A percentile compares a stretch with the other conserved stretches of the same genome.
These are phyloP conservation scores for Zarea fungicola DNA, from an alignment of 2,329 filamentous ascomycete species.

Conservation along the genomic window DNA sequence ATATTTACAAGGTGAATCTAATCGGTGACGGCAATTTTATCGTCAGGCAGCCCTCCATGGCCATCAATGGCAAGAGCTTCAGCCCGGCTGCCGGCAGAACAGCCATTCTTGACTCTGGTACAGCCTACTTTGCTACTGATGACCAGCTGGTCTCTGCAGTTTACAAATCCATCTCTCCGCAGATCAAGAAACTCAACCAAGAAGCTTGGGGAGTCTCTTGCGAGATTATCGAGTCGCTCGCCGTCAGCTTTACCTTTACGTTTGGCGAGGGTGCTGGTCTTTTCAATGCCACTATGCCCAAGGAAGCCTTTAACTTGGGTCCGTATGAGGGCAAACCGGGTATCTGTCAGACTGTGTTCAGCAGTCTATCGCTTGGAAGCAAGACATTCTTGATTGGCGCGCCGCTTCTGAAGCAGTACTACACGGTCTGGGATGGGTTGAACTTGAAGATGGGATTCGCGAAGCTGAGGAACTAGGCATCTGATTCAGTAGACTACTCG, in stretches of 20 bases:
- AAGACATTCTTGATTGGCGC: slow-evolving; percentile 28
- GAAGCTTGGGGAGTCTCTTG: slow-evolving; percentile 31
- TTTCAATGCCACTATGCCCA: slow-evolving; percentile 26
- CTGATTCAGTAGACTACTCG: too few species aligned
- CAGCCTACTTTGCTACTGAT: slow-evolving; percentile 26
- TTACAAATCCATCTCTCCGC: slow-evolving; percentile 26
- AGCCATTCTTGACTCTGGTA: slow-evolving; percentile 27
- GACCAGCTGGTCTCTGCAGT: slow-evolving; percentile 23
- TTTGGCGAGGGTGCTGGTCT: slow-evolving; percentile 20
- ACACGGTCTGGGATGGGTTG: slow-evolving; percentile 30
- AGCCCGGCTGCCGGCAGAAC: slow-evolving; percentile 14
- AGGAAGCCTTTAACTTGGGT: slow-evolving; percentile 28
- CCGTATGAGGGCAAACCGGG: slow-evolving; percentile 20
- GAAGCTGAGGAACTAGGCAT: slow-evolving; percentile 15
- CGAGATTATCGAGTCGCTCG: slow-evolving; percentile 22
- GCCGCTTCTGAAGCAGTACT: slow-evolving; percentile 30
- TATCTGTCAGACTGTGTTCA: slow-evolving; percentile 29
- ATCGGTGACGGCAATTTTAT: slow-evolving; percentile 16
- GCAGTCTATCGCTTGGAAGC: slow-evolving; percentile 14
- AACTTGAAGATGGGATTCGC: slow-evolving; percentile 23
- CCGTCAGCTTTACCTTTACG: slow-evolving; percentile 25
- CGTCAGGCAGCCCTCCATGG: slow-evolving; percentile 17
- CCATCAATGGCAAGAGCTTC: slow-evolving; percentile 20
- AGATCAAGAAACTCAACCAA: slow-evolving; percentile 26
- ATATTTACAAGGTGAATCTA: slow-evolving; percentile 22